Base-by-base conservation (phyloP, 2,329 filamentous ascomycete genomes). In the Orbilia brochopaga region DNA sequence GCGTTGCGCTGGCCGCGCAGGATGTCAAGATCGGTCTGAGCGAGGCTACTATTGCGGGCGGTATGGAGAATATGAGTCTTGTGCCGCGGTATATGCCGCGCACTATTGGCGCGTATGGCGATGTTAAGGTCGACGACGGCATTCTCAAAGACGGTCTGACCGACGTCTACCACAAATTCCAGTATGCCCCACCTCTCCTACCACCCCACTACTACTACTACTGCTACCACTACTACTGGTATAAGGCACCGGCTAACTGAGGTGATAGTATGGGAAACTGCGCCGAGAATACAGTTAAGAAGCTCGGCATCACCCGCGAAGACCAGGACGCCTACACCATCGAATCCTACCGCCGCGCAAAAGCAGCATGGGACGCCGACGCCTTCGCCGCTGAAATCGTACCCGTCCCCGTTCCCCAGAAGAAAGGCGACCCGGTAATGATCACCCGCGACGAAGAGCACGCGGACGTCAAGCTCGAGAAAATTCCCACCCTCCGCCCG, bases 1-100 rank as follows among this genome's bases (percentile, higher is more conserved):
- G 94, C 1, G 92, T 97, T 2, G 87, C 86, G 21, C 85, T 97
- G 50, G 94, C 93, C 0, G 93, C 93, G 0, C 91, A 96, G 78
- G 94, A 96, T 78, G 96, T 97, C 76, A 91, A 97, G 80, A 85
- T 99, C 10, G 93, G 94, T 3, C 84, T 96, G 8, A 86, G 91
- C 15, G 90, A 96, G 77, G 92, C 90, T 0, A 90, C 96, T 79
- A 84, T 97, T 6, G 94, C 94, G 0, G 94, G 94, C 73, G 94
- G 94, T 60, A 97, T 99, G 90, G 94, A 99, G 82, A 97, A 91
- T 81, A 99, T 99, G 94, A 91, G 90, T 4, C 86, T 90, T 42
- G 91, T 96, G 2, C 94, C 94, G 1, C 95, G 95, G 81, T 97
- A 97, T 79, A 82, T 95, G 30, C 87, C 90, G 6, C 87, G 94